Evolutionary conservation across 345 rosid genomes (phyloP).

Genomic region (Isatis tinctoria): DNA sequence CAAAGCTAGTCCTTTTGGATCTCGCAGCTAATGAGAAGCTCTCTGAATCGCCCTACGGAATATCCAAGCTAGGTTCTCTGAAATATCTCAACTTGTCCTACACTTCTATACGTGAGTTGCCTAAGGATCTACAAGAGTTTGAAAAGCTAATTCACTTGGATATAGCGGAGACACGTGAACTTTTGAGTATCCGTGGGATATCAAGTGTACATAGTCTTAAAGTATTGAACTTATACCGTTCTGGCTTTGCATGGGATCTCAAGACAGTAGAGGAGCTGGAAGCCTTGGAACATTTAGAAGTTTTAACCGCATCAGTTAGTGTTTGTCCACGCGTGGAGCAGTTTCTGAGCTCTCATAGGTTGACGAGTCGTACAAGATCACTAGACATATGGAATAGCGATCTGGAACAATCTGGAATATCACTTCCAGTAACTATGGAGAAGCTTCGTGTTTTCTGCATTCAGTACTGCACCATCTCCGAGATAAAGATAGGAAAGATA

Average conservation of each 20-base stretch:
- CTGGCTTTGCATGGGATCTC: background rate
- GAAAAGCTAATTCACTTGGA: background rate
- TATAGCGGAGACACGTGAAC: background rate
- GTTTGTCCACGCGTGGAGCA: rapidly evolving
- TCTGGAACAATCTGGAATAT: background rate
- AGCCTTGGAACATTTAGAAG: background rate
- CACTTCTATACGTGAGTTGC: background rate
- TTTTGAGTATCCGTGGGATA: background rate
- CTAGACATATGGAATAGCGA: background rate
- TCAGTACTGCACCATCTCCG: rapidly evolving
- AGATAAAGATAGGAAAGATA: constrained; percentile 1
- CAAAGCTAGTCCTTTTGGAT: constrained; percentile 25
- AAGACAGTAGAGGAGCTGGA: background rate
- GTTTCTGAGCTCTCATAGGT: background rate
- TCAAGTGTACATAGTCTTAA: background rate
- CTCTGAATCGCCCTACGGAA: constrained; percentile 3
- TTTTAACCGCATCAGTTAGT: rapidly evolving
- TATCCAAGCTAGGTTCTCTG: background rate
- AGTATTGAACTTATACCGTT: background rate
- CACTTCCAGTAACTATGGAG: background rate
- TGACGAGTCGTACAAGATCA: background rate
- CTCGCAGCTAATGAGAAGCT: background rate
- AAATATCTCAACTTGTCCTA: background rate
- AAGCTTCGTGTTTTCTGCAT: background rate
- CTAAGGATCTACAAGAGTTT: background rate